Percentiles rank a stretch among this genome's conserved stretches.
Conservation (phyloP, 2,329 filamentous ascomycete genomes). For the Albifimbria verrucaria region DNA sequence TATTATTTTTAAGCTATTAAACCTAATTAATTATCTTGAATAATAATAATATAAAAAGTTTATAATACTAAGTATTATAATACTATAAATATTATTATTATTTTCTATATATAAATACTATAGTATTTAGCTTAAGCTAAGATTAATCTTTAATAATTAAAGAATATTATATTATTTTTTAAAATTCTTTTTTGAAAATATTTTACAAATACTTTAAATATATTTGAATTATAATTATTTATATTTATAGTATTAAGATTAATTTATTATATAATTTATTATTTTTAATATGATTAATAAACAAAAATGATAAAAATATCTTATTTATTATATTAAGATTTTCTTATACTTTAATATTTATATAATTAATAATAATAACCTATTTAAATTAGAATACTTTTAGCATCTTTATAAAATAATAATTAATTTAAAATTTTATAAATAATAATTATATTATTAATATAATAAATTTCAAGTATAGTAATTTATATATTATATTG, state of each 20-base stretch:
- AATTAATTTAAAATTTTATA: no score
- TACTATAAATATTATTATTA: not conserved
- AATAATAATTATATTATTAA: no score
- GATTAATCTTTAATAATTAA: not conserved
- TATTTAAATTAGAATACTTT: no score
- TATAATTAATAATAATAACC: no score
- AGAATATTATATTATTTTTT: not conserved
- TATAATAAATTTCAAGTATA: no score
- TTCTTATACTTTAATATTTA: no score
- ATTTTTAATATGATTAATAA: not conserved
- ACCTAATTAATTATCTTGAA: not conserved
- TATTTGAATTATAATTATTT: not conserved
- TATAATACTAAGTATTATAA: not conserved
- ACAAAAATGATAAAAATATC: not conserved
- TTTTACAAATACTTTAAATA: not conserved
- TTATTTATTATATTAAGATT: not conserved
- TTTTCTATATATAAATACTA: not conserved
- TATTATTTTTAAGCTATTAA: not conserved
- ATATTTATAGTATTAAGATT: conserved; percentile 1
- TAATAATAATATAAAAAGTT: not conserved
- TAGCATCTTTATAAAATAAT: no score
- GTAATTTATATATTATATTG: not conserved
- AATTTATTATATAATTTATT: not conserved
- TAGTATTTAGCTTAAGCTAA: not conserved
- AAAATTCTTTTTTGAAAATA: not conserved